Percentiles rank a stretch among this genome's conserved stretches.
These are phyloP conservation scores for Leccinum idahoense DNA, from an alignment of 1,284 basidiomycete species.

Conservation along the genomic window DNA sequence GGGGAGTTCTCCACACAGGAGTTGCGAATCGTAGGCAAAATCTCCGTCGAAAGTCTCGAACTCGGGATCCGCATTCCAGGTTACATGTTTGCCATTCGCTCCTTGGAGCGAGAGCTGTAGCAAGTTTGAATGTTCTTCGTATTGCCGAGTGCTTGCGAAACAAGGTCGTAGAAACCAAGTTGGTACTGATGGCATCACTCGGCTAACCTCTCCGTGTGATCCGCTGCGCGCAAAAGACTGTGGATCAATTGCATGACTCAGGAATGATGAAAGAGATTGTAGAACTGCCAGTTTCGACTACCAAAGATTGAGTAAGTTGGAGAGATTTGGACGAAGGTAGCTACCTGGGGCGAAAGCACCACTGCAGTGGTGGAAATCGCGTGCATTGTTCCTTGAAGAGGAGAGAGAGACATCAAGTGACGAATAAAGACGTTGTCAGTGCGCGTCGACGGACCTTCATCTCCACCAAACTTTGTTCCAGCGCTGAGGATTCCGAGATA, in stretches of 20 bases:
- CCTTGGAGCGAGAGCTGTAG: slow-evolving; percentile 21
- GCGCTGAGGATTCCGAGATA: slow-evolving; percentile 71
- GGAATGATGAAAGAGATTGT: slow-evolving; percentile 56
- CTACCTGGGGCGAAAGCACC: slow-evolving; percentile 57
- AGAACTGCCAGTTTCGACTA: slow-evolving; percentile 63
- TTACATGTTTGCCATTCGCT: slow-evolving; percentile 26
- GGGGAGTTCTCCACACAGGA: slow-evolving; percentile 10
- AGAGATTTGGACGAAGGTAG: slow-evolving; percentile 19
- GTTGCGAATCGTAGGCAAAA: slow-evolving; percentile 27
- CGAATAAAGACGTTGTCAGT: not conserved
- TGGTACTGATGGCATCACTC: slow-evolving; percentile 22
- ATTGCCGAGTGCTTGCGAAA: slow-evolving; percentile 47
- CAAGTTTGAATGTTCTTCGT: slow-evolving; percentile 42
- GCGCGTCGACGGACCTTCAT: slow-evolving; percentile 38
- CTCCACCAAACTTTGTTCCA: slow-evolving; percentile 56
- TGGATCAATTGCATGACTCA: slow-evolving; percentile 38
- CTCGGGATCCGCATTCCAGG: slow-evolving; percentile 28
- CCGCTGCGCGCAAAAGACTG: slow-evolving; percentile 6
- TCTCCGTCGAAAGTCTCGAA: slow-evolving; percentile 29
- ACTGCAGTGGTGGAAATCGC: slow-evolving; percentile 62
- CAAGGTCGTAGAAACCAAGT: slow-evolving; percentile 51
- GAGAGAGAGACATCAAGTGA: not conserved
- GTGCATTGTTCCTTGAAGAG: slow-evolving; percentile 38
- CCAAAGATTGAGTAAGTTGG: slow-evolving; percentile 5
- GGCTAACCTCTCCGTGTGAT: slow-evolving; percentile 11